phyloP scores from a whole-genome alignment of 2,329 filamentous ascomycete species.

The Pseudogymnoascus sp. region DNA sequence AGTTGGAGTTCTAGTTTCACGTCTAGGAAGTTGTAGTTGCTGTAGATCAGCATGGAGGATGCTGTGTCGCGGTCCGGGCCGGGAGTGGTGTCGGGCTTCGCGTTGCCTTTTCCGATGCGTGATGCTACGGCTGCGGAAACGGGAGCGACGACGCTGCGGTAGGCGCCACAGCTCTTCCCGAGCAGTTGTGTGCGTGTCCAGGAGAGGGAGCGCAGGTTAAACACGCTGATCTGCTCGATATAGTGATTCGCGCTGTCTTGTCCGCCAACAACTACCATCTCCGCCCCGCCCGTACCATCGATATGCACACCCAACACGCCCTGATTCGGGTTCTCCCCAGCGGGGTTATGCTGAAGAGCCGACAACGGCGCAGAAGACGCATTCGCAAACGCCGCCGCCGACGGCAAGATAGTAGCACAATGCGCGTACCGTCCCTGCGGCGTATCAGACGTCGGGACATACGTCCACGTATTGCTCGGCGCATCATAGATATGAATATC shows the following conservation, averaged over 20 bases:
- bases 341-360: constrained; percentile 81
- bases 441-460: constrained; percentile 63
- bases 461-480: constrained; percentile 72
- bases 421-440: constrained; percentile 95
- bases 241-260: constrained; percentile 98
- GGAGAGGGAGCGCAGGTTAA: constrained; percentile 88
- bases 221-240: constrained; percentile 97
- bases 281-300: constrained; percentile 83
- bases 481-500: constrained; percentile 96
- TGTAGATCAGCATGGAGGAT: constrained; percentile 89
- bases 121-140: constrained; percentile 57
- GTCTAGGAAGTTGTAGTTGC: constrained; percentile 97
- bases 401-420: constrained; percentile 86
- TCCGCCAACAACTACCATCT: constrained; percentile 95
- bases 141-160: constrained; percentile 88
- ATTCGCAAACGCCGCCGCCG: constrained; percentile 78
- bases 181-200: constrained; percentile 87
- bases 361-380: constrained; percentile 67
- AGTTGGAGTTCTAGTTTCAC: constrained; percentile 94
- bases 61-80: constrained; percentile 25
- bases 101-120: constrained; percentile 53
- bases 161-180: constrained; percentile 89
- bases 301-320: constrained; percentile 81
- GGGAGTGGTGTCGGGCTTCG: constrained; percentile 19
- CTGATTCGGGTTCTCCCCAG: constrained; percentile 74